Base-by-base conservation (phyloP, 116 monocot genomes). In the Dioscorea cayenensis region DNA sequence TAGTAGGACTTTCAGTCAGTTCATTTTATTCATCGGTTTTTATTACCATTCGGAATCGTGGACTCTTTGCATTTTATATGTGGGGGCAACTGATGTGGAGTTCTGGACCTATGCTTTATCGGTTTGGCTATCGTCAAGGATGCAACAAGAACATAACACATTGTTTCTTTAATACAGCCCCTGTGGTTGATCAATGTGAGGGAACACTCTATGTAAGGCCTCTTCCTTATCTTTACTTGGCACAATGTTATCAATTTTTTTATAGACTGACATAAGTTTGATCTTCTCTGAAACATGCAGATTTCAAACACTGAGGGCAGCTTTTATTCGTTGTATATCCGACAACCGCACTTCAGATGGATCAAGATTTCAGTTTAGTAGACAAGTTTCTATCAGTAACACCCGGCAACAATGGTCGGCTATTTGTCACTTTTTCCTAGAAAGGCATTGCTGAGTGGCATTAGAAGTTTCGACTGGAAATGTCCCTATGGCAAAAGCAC, bases 111-210 rank as follows among this genome's bases (percentile, higher is more conserved):
- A 58, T 78, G 70, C 76, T 92, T 69, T 69, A 87, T 66, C 83
- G 79, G 22, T 85, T 86, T 50, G 89, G 85, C 65, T 92, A 83
- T 49, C 82, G 75, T 32, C 87, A 87, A 36, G 95, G 95, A 51
- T 95, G 95, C 71, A 86, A 81, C n/a, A 59, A 71, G 19, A 83
- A 88, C 49, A 27, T 64, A 9, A 68, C 69, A 60, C 87, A 85
- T 76, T 95, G 95, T 60, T 92, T 81, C 71, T 95, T 92, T 52
- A 81, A 61, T 78, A 92, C 95, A 67, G 76, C 77, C n/a, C n/a
- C 92, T 66, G 80, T 81, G 66, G 66, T 92, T 77, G 95, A 92
- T 75, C 91, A 81, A 69, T 95, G 95, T 71, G 95, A 95, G 70
- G 95, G 95, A 21, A 84, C 77, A 64, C 62, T 92, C 38, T 95